Conservation (phyloP, 768 basidiomycete species). For the Sporobolomyces roseus region DNA sequence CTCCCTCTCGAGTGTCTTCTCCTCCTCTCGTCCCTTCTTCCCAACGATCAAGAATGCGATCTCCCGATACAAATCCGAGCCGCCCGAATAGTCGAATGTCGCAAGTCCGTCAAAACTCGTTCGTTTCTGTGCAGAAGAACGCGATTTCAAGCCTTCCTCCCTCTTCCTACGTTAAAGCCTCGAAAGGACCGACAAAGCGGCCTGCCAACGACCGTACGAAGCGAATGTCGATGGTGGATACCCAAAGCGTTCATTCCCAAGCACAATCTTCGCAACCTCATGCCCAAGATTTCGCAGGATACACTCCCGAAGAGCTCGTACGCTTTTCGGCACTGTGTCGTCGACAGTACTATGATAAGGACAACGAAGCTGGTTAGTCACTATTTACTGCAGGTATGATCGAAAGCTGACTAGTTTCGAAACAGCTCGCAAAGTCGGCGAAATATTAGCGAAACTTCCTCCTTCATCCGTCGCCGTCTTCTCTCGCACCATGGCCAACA, state of each 20-base stretch:
- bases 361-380: not conserved
- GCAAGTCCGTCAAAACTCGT: not conserved
- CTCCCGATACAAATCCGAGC: not conserved
- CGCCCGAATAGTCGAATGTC: not conserved
- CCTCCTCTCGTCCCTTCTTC: not conserved
- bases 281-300: not conserved
- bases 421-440: slow-evolving; percentile 26
- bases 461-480: slow-evolving; percentile 27
- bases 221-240: not conserved
- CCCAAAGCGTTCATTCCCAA: not conserved
- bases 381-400: not conserved
- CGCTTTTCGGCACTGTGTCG: slow-evolving; percentile 15
- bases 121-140: no score
- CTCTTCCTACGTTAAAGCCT: not conserved
- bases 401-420: not conserved
- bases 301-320: slow-evolving; percentile 16
- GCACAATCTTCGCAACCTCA: slow-evolving; percentile 7
- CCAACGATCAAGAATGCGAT: not conserved
- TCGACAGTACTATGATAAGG: slow-evolving; percentile 24
- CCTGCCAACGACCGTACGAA: not conserved
- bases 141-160: not conserved
- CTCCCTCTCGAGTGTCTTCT: not conserved
- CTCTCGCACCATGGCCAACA: slow-evolving; percentile 29
- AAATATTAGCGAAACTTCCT: slow-evolving; percentile 21
- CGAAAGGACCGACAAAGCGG: not conserved